Evolutionary conservation across 1,284 basidiomycete genomes (phyloP), one percentile per base, ranked within the genome.

Genomic region (Irpex lacteus): DNA sequence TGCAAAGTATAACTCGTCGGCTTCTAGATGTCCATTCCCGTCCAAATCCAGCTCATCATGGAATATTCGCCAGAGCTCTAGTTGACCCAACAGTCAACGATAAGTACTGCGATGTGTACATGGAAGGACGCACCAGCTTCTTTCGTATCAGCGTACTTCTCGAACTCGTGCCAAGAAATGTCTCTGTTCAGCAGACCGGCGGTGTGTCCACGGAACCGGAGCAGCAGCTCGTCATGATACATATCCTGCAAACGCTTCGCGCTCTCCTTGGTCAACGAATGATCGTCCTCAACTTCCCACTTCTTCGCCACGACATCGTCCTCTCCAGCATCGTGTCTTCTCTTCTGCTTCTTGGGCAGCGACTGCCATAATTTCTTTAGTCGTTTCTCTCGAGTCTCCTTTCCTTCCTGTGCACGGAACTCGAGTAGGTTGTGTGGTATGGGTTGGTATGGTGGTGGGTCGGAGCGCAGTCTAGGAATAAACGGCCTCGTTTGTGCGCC

Each of bases 21-120:
- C 80, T 69, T 95, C 94, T 34, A 96, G 76, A 65, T 85, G 85
- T 2, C 94, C 95, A 76, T 96, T 94, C 37, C 89, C 85, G 71
- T 96, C 94, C 64, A 92, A 80, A 77, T 96, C 95, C 47, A 96
- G 83, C 69, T 95, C 89, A 68, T 92, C 86, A 71, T 95, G 93
- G 75, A 97, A 96, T 65, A 95, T 89, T 62, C 86, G 82, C 95
- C 95, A 96, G 55, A 96, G 81, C 76, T 96, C 93, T 89, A 71
- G 57, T 60, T 37, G 2, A 37, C 15, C 19, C n/a, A 19, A 19
- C 13, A 18, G 13, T 18, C 19, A 53, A 26, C 50, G 15, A 26
- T 18, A 53, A 19, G 50, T 53, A 18, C 21, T 19, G 32, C 32
- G 32, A 34, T 34, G 6, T 53, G 8, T 53, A 19, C 19, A 15